Conservation (phyloP, 2,329 filamentous ascomycete genomes). For the Bertia moriformis region DNA sequence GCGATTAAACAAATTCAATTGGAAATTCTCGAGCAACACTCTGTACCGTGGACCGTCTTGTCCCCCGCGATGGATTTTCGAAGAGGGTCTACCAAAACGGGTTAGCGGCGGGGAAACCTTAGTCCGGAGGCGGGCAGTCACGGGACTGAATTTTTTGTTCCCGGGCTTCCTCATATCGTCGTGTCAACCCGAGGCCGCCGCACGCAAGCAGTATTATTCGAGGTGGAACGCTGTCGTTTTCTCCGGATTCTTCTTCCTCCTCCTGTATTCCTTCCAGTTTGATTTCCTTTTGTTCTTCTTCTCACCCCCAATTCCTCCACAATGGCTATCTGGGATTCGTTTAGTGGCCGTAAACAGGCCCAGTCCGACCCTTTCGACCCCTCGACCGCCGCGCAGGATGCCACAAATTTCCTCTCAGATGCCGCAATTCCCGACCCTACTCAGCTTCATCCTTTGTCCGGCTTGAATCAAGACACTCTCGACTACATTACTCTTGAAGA, state of each 20-base stretch:
- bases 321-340: background rate
- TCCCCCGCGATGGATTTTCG: background rate
- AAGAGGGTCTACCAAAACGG: background rate
- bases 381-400: conserved; percentile 55
- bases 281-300: background rate
- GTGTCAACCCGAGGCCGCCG: too few species aligned
- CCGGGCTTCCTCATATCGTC: too few species aligned
- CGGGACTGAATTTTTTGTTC: background rate
- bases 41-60: background rate
- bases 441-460: conserved; percentile 80
- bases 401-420: conserved; percentile 70
- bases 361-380: conserved; percentile 45
- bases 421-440: conserved; percentile 72
- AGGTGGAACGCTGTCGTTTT: too few species aligned
- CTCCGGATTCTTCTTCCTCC: too few species aligned
- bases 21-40: background rate
- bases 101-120: background rate
- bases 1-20: too few species aligned
- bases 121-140: background rate
- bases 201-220: too few species aligned
- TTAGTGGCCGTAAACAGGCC: conserved; percentile 4
- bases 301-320: background rate
- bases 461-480: conserved; percentile 79
- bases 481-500: conserved; percentile 95
- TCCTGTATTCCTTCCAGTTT: background rate